These are phyloP conservation scores for Megacollybia platyphylla DNA, from an alignment of 1,284 basidiomycete species.

Conservation along the genomic window DNA sequence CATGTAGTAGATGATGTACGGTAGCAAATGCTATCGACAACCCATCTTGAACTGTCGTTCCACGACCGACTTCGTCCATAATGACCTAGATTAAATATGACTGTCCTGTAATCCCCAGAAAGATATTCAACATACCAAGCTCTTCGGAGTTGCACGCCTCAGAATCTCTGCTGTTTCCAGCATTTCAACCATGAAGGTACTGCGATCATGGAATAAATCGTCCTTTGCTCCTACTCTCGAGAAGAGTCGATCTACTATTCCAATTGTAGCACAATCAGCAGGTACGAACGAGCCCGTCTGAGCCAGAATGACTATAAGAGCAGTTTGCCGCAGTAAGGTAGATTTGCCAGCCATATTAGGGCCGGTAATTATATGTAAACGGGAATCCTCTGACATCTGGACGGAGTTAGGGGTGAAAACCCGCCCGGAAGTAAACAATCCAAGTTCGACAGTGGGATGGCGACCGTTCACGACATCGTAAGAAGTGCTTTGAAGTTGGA, in stretches of 20 bases:
- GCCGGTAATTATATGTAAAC: constrained; percentile 79
- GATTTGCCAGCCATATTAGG: constrained; percentile 98
- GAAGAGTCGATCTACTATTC: constrained; percentile 86
- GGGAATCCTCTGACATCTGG: constrained; percentile 41
- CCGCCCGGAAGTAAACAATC: constrained; percentile 64
- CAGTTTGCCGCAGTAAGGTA: constrained; percentile 85
- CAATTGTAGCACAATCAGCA: constrained; percentile 66
- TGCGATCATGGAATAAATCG: constrained; percentile 85
- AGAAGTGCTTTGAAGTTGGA: constrained; percentile 28
- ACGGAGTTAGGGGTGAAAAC: constrained; percentile 80
- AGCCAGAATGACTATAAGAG: constrained; percentile 83
- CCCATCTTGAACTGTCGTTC: constrained; percentile 88
- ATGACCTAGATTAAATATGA: constrained; percentile 50
- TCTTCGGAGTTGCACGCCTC: constrained; percentile 66
- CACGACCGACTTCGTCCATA: constrained; percentile 95
- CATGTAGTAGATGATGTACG: constrained; percentile 65
- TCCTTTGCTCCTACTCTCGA: constrained; percentile 94
- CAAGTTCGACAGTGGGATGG: constrained; percentile 89
- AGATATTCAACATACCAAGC: constrained; percentile 43
- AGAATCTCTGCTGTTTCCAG: constrained; percentile 77
- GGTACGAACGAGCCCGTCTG: constrained; percentile 93
- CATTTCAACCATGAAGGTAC: constrained; percentile 95
- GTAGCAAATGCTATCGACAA: constrained; percentile 89
- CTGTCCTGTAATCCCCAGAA: not conserved
- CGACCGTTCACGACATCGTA: constrained; percentile 72